Conservation (phyloP, 192 early-diverging fungal genomes). For the Linnemannia elongata region DNA sequence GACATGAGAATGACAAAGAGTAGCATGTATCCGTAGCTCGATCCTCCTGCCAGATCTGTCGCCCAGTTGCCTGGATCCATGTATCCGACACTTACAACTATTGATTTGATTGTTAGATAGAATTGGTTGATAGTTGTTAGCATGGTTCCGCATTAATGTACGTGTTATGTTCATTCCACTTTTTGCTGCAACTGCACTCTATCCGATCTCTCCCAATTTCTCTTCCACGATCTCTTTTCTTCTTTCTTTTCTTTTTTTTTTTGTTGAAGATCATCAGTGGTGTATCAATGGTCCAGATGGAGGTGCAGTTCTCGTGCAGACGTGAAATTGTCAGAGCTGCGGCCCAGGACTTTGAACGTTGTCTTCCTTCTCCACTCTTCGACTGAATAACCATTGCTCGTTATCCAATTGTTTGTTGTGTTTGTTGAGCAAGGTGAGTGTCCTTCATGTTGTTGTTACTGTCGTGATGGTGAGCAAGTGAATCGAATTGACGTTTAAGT, state of each 20-base stretch:
- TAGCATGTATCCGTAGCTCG: conserved; percentile 78
- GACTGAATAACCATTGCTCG: background rate
- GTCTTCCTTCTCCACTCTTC: too few species aligned
- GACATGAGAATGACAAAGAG: conserved; percentile 82
- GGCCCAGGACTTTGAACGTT: too few species aligned
- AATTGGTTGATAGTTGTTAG: background rate
- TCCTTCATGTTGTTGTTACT: background rate
- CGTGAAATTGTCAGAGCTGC: background rate
- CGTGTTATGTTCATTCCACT: background rate
- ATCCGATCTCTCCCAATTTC: background rate
- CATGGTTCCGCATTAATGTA: background rate
- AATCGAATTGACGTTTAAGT: background rate
- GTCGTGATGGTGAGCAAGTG: background rate
- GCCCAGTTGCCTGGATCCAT: conserved; percentile 93
- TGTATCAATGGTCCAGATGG: too few species aligned
- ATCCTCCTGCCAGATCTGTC: conserved; percentile 83
- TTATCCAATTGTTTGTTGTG: background rate
- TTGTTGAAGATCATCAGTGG: background rate
- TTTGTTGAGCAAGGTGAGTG: background rate
- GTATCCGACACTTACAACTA: conserved; percentile 75
- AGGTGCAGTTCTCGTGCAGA: background rate
- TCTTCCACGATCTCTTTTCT: too few species aligned
- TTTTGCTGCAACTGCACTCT: background rate
- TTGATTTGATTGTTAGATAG: background rate
- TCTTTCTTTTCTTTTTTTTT: background rate